phyloP scores from a whole-genome alignment of 257 asterid species.

The Mitragyna speciosa region DNA sequence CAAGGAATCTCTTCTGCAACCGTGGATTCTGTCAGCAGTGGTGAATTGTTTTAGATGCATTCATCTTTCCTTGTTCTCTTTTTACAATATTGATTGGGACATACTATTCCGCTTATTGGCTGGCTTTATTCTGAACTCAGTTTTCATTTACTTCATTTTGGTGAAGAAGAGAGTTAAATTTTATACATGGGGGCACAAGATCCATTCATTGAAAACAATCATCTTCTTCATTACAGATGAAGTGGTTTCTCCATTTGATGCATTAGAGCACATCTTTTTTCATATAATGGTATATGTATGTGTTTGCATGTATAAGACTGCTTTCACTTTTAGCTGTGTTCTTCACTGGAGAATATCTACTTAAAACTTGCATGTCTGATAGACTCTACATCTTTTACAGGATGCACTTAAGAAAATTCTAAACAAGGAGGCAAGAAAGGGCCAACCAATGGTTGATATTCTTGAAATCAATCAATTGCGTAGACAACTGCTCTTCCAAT shows the following conservation, averaged over 20 bases:
- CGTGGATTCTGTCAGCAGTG: neutral
- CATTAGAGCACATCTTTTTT: neutral
- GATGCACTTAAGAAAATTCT: constrained; percentile 54
- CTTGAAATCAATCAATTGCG: constrained; percentile 79
- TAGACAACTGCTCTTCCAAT: constrained; percentile 72
- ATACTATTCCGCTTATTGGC: constrained; percentile 8
- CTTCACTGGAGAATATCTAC: neutral
- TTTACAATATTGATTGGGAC: neutral
- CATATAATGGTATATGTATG: neutral
- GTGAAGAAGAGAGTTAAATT: neutral
- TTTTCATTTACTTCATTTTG: neutral
- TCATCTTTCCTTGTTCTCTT: neutral
- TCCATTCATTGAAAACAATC: neutral
- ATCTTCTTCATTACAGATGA: neutral
- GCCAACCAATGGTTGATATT: constrained; percentile 65
- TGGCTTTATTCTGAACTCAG: neutral
- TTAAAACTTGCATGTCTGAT: constrained; percentile 10
- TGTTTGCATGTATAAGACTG: neutral
- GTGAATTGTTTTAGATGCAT: neutral
- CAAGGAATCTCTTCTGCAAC: neutral
- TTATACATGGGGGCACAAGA: neutral
- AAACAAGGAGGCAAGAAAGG: constrained; percentile 55
- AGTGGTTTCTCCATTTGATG: neutral
- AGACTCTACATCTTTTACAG: constrained; percentile 44
- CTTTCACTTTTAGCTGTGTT: neutral